Evolutionary conservation across 192 early-diverging fungal species (phyloP).

Genomic region (Chytriomyces sp.): DNA sequence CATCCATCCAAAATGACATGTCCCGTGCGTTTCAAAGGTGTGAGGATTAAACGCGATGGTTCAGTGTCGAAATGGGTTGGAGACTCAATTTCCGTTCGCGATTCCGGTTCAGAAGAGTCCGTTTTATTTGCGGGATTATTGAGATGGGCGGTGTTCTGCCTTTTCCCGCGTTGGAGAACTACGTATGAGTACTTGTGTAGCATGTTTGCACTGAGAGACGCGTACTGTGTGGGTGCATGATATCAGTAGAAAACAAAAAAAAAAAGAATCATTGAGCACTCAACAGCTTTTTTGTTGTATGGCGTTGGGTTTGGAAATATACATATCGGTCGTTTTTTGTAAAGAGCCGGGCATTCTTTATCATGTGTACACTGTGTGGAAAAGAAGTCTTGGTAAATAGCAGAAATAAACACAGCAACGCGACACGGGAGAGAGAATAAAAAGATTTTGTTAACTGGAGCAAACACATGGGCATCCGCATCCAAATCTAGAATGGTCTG

Average conservation of each 20-base stretch:
- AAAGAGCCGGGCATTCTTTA: not conserved
- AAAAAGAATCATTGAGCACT: no score
- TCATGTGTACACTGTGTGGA: not conserved
- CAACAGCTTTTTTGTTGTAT: not conserved
- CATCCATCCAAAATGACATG: constrained; percentile 17
- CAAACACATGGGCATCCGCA: not conserved
- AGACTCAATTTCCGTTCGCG: no score
- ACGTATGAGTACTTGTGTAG: not conserved
- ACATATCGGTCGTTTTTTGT: not conserved
- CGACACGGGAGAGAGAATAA: not conserved
- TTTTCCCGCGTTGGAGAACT: not conserved
- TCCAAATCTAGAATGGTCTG: not conserved
- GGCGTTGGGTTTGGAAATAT: not conserved
- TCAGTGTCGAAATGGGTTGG: no score
- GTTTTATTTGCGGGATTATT: not conserved
- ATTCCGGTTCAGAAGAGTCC: not conserved
- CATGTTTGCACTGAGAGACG: not conserved
- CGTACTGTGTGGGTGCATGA: no score
- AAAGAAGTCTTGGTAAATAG: not conserved
- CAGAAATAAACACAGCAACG: no score
- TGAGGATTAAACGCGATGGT: not conserved
- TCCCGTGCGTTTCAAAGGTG: constrained; percentile 11
- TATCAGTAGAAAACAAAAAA: no score
- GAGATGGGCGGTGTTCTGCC: not conserved
- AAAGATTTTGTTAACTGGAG: not conserved